phyloP scores from a whole-genome alignment of 176 grass and related monocot genomes.

The Melocanna baccifera region DNA sequence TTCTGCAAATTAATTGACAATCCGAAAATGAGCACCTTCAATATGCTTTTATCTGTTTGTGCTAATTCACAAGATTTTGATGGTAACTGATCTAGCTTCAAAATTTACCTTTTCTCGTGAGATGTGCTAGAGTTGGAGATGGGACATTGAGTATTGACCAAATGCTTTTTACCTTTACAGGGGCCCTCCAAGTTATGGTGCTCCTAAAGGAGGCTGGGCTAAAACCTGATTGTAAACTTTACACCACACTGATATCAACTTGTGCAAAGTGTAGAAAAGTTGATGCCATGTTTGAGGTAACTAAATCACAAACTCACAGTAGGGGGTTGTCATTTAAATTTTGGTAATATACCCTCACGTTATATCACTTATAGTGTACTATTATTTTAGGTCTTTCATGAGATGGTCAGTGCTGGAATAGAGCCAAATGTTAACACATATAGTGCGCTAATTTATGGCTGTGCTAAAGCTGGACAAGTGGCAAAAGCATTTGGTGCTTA shows the following conservation, averaged over 20 bases:
- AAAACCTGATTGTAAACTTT: constrained; percentile 96
- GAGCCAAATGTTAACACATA: constrained; percentile 96
- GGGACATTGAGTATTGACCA: constrained; percentile 20
- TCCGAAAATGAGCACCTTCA: constrained; percentile 95
- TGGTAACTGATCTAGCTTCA: constrained; percentile 47
- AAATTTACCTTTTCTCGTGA: not conserved
- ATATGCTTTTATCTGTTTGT: constrained; percentile 97
- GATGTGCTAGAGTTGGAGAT: constrained; percentile 12
- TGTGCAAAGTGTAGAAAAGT: constrained; percentile 97
- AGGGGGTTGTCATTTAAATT: not conserved
- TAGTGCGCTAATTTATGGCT: constrained; percentile 92
- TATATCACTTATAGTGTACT: constrained; percentile 24
- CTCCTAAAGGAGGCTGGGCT: constrained; percentile 88
- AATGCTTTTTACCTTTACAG: constrained; percentile 49
- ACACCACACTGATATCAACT: constrained; percentile 92
- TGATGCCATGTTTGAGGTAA: constrained; percentile 99
- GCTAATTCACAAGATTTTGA: constrained; percentile 88
- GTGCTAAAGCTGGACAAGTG: constrained; percentile 89
- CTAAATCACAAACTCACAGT: constrained; percentile 11
- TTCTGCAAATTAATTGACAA: constrained; percentile 75
- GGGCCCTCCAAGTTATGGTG: constrained; percentile 86
- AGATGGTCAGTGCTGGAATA: constrained; percentile 91
- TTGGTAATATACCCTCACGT: not conserved
- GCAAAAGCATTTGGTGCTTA: constrained; percentile 99
- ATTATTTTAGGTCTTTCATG: constrained; percentile 79